These are phyloP conservation scores for Plantago lanceolata DNA, from an alignment of 305 asterid species.

Conservation along the genomic window DNA sequence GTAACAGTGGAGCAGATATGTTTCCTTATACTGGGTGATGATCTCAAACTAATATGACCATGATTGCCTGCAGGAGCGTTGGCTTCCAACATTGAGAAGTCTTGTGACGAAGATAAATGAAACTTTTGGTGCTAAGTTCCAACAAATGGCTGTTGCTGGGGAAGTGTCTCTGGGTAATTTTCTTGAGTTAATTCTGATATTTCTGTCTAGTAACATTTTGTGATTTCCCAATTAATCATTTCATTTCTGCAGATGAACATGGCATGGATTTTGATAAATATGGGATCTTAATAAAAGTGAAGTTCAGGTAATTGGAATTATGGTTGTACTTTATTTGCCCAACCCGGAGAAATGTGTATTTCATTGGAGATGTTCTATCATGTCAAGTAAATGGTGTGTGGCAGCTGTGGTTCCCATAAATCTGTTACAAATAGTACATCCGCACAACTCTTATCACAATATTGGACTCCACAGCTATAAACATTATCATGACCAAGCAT, in stretches of 20 bases:
- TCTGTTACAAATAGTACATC: too few relatives aligned
- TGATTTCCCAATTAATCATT: conserved; percentile 26
- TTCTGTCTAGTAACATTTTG: conserved; percentile 19
- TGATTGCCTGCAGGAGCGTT: conserved; percentile 58
- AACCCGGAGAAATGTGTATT: too few relatives aligned
- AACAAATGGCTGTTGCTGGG: conserved; percentile 99
- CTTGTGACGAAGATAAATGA: conserved; percentile 77
- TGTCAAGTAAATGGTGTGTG: too few relatives aligned
- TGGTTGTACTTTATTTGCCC: too few relatives aligned
- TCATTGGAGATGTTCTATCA: too few relatives aligned
- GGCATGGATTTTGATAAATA: conserved; percentile 80
- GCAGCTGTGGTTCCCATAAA: too few relatives aligned
- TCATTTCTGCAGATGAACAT: conserved; percentile 63
- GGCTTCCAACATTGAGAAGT: conserved; percentile 84
- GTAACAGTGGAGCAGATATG: neutral
- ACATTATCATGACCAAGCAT: too few relatives aligned
- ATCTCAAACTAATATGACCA: conserved; percentile 21
- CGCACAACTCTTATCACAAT: neutral
- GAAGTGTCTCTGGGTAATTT: conserved; percentile 80
- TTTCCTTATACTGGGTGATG: conserved; percentile 11
- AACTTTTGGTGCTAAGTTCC: conserved; percentile 84
- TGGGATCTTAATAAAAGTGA: conserved; percentile 92
- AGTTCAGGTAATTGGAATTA: conserved; percentile 62
- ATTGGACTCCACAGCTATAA: neutral
- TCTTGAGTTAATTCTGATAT: conserved; percentile 6